Evolutionary conservation across 352 stramenopile species (phyloP).

Genomic region (Globisporangium spiculum): DNA sequence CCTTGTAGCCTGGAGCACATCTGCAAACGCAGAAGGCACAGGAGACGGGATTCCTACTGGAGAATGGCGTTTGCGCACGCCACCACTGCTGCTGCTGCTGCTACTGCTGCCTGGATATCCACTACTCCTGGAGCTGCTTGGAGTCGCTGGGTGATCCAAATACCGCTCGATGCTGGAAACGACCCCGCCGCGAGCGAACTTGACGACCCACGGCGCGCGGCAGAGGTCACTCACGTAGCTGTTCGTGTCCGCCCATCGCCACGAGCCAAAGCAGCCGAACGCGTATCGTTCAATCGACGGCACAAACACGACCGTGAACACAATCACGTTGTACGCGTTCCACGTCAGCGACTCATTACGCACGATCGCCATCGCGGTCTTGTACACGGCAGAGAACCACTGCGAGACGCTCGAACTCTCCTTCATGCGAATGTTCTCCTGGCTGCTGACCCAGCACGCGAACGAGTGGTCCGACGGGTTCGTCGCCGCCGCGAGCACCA

Average conservation of each 20-base stretch:
- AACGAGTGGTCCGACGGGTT: constrained; percentile 77
- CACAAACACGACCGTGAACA: constrained; percentile 69
- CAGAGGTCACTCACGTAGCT: constrained; percentile 44
- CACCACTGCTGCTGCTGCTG: neutral
- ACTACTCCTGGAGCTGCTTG: neutral
- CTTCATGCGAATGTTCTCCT: constrained; percentile 53
- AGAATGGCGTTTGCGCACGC: constrained; percentile 5
- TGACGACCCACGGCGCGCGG: constrained; percentile 42
- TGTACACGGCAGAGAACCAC: constrained; percentile 68
- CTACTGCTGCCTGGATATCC: neutral
- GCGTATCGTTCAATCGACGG: constrained; percentile 58
- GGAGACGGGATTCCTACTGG: neutral
- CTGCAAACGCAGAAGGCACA: constrained; percentile 1
- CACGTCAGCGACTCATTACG: constrained; percentile 62
- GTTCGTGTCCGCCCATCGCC: constrained; percentile 69
- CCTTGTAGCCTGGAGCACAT: constrained; percentile 15
- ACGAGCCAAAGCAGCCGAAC: constrained; percentile 61
- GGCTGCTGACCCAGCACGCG: constrained; percentile 55
- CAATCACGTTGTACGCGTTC: constrained; percentile 54
- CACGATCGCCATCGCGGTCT: constrained; percentile 64
- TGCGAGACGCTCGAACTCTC: constrained; percentile 42
- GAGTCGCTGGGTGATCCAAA: constrained; percentile 9
- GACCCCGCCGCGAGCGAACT: constrained; percentile 45
- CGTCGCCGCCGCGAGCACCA: constrained; percentile 34
- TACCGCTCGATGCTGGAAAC: constrained; percentile 60